Evolutionary conservation across 768 basidiomycete species (phyloP).

Genomic region (Naganishia friedmannii): DNA sequence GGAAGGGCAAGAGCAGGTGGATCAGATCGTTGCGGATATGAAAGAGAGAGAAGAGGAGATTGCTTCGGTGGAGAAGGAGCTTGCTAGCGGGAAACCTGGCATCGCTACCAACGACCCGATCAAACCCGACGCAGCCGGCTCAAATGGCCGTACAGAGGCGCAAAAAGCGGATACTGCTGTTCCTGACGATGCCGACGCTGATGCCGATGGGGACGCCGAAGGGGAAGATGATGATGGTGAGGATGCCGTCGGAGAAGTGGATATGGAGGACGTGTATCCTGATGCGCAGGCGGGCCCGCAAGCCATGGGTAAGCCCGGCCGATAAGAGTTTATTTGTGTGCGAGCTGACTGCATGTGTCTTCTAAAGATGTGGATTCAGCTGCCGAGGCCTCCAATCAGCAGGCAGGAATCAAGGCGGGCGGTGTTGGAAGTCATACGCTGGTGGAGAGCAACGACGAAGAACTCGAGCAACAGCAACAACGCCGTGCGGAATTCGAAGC

Average conservation of each 20-base stretch:
- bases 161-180: background rate
- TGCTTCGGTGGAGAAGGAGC: slow-evolving; percentile 32
- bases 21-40: slow-evolving; percentile 34
- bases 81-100: background rate
- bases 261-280: slow-evolving; percentile 54
- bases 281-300: slow-evolving; percentile 34
- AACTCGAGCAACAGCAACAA: background rate
- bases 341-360: background rate
- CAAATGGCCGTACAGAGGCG: background rate
- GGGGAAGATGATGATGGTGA: slow-evolving; percentile 51
- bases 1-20: slow-evolving; percentile 25
- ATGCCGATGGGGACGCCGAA: slow-evolving; percentile 49
- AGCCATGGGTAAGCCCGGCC: background rate
- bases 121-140: background rate
- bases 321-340: background rate
- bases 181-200: slow-evolving; percentile 8
- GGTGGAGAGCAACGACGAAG: background rate
- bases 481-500: slow-evolving; percentile 29
- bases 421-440: slow-evolving; percentile 3
- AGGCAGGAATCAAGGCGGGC: background rate
- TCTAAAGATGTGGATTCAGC: slow-evolving; percentile 12
- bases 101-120: background rate
- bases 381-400: background rate
- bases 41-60: slow-evolving; percentile 33
- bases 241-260: slow-evolving; percentile 56